Evolutionary conservation across 2,329 filamentous ascomycete species (phyloP), one percentile per base, ranked within the genome.

Genomic region (Blastomyces emzantsi): DNA sequence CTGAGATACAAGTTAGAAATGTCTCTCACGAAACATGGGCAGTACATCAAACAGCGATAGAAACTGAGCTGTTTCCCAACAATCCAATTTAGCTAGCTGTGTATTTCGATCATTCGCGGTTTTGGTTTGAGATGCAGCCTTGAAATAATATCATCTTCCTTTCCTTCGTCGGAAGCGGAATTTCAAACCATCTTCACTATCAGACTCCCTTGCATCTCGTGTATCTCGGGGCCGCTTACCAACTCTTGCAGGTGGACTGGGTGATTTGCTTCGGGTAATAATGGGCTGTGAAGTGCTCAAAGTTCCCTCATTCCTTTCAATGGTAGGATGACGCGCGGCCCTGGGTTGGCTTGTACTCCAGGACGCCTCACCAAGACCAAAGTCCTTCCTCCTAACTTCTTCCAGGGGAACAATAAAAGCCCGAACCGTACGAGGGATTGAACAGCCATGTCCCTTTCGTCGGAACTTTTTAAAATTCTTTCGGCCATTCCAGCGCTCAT

Each of bases 381-480:
- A 89, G 47, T 85, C 85, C 69, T 90, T 90, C 59, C 82, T 82
- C 70, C 85, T 85, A 28, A 87, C 88, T 73, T 90, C 87, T 67
- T 90, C 85, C 3, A 96, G 77, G 0, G 82, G 77, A 3, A 96
- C 85, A 49, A 95, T 89, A 43, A 89, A 82, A 19, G 79, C 80
- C 64, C 81, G 80, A 3, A 78, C 68, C 43, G 78, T 75, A 43
- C 76, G 75, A n/a, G 77, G 76, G 58, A 71, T 68, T 59, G 68
- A 69, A 8, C 71, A 69, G 0, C 74, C 61, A 66, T 73, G 71
- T 63, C 73, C 72, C 57, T 73, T 69, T 47, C 76, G 65, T 64
- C 66, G 51, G 72, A 99, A 99, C 69, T 86, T 89, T 75, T 99
- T 99, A 79, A 96, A 99, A 72, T 99, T 97, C 75, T 91, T 93